These are phyloP conservation scores for Elsinoe ampelina DNA, from an alignment of 2,329 filamentous ascomycete species.

Conservation along the genomic window DNA sequence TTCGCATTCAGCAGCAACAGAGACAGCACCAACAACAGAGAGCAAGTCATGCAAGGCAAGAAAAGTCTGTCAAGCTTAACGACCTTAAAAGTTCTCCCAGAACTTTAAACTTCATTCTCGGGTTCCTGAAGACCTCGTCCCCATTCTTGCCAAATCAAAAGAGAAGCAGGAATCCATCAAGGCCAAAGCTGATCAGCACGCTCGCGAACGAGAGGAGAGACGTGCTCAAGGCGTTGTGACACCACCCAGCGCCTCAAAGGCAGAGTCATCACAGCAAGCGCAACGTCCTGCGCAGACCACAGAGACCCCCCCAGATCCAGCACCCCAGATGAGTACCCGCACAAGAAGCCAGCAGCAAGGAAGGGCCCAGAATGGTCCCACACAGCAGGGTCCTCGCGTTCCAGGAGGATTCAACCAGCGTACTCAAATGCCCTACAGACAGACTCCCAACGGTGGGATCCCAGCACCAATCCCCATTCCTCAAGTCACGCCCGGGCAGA, in stretches of 20 bases:
- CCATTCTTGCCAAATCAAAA: constrained; percentile 95
- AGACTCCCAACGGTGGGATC: background rate
- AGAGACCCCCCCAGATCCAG: background rate
- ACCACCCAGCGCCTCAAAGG: background rate
- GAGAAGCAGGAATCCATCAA: constrained; percentile 88
- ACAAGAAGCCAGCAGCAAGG: constrained; percentile 12
- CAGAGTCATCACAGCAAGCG: background rate
- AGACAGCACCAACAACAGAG: constrained; percentile 42
- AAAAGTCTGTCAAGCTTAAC: constrained; percentile 86
- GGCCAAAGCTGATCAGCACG: constrained; percentile 71
- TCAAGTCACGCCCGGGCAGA: constrained; percentile 48
- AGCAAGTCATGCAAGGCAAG: constrained; percentile 49
- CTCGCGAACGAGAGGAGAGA: constrained; percentile 47
- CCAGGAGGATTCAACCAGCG: constrained; percentile 2
- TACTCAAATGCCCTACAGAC: constrained; percentile 3
- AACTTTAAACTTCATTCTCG: constrained; percentile 92
- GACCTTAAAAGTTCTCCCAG: constrained; percentile 91
- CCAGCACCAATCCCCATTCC: constrained; percentile 14
- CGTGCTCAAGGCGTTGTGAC: constrained; percentile 7
- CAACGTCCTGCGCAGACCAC: background rate
- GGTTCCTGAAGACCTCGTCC: constrained; percentile 81
- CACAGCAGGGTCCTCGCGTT: background rate
- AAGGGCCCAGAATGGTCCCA: background rate
- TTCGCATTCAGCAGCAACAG: constrained; percentile 47
- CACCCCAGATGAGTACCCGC: constrained; percentile 6